These are phyloP conservation scores for Escallonia herrerae DNA, from an alignment of 129 eudicot species.

Conservation along the genomic window DNA sequence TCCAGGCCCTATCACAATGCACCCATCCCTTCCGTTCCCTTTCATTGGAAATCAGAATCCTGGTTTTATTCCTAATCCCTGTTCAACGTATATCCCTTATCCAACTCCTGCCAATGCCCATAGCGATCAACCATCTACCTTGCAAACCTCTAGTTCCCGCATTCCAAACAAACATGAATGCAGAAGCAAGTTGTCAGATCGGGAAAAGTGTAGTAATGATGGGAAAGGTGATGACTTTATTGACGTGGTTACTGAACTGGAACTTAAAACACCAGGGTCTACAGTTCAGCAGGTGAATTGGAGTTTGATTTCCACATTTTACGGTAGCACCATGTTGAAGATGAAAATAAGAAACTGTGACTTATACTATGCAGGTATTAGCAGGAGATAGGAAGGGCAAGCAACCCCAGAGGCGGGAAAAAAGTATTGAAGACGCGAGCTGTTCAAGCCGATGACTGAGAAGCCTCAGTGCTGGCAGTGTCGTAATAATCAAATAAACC, in stretches of 20 bases:
- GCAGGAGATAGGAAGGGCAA: conserved; percentile 18
- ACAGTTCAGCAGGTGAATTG: conserved; percentile 29
- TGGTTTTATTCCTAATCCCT: conserved; percentile 19
- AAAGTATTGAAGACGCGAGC: conserved; percentile 8
- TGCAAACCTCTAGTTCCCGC: conserved; percentile 20
- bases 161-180: conserved; percentile 28
- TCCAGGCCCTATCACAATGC: conserved; percentile 34
- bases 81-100: conserved; percentile 28
- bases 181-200: conserved; percentile 24
- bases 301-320: neutral
- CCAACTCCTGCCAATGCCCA: conserved; percentile 19
- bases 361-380: conserved; percentile 26
- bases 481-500: too few species aligned
- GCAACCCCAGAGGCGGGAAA: conserved; percentile 16
- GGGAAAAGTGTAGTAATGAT: conserved; percentile 7
- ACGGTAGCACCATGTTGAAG: neutral
- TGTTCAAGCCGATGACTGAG: conserved; percentile 23
- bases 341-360: neutral
- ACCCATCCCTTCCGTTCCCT: conserved; percentile 28
- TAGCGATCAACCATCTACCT: conserved; percentile 22
- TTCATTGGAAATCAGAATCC: conserved; percentile 37
- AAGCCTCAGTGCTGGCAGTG: neutral
- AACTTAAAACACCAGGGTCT: conserved; percentile 59
- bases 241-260: conserved; percentile 45
- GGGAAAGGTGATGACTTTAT: conserved; percentile 23